phyloP scores from a whole-genome alignment of 2,329 filamentous ascomycete genomes.

The Fusarium sp. region DNA sequence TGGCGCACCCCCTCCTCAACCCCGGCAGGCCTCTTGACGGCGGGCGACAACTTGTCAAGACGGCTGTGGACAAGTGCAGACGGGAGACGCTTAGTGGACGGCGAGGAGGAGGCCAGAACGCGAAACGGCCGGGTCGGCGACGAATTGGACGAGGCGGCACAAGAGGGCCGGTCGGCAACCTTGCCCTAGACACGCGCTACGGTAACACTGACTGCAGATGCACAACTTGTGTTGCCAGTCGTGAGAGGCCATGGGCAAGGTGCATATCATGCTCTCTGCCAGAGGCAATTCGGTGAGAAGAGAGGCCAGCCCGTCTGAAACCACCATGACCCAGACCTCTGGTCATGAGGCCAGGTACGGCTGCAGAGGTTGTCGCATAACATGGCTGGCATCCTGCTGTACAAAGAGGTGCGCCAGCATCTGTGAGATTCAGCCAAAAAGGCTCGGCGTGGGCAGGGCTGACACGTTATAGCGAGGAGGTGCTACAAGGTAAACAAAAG shows the following conservation, averaged over 20 bases:
- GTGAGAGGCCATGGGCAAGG: constrained; percentile 24
- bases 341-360: constrained; percentile 25
- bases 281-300: constrained; percentile 15
- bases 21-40: constrained; percentile 33
- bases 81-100: constrained; percentile 20
- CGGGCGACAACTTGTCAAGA: constrained; percentile 41
- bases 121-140: constrained; percentile 26
- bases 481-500: neutral
- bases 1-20: constrained; percentile 42
- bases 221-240: constrained; percentile 34
- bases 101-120: constrained; percentile 31
- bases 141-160: constrained; percentile 29
- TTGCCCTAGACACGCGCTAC: constrained; percentile 37
- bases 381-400: constrained; percentile 22
- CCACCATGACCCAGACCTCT: constrained; percentile 15
- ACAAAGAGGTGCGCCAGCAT: constrained; percentile 17
- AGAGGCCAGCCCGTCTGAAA: constrained; percentile 19
- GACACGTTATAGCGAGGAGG: constrained; percentile 9
- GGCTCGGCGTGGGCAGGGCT: constrained; percentile 24
- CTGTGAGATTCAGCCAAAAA: constrained; percentile 5
- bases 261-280: constrained; percentile 29
- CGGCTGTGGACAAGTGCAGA: constrained; percentile 37
- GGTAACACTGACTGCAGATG: constrained; percentile 36
- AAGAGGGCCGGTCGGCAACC: constrained; percentile 31
- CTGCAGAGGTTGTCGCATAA: constrained; percentile 26